These are phyloP conservation scores for Phyllosticta citrichinensis DNA, from an alignment of 2,329 filamentous ascomycete genomes.

Conservation along the genomic window DNA sequence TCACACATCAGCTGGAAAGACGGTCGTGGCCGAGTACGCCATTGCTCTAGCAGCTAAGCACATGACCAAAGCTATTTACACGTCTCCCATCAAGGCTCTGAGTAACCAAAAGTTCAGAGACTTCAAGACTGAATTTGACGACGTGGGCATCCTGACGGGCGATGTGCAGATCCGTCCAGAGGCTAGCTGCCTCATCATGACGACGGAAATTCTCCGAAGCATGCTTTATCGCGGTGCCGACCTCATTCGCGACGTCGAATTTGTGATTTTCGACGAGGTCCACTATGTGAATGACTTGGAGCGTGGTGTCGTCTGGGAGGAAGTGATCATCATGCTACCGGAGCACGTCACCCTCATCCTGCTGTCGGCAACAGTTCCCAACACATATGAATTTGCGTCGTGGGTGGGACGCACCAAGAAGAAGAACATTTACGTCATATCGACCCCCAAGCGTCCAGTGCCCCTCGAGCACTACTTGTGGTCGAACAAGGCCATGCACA, in stretches of 20 bases:
- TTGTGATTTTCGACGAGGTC: constrained; percentile 97
- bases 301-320: constrained; percentile 96
- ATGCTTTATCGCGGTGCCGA: constrained; percentile 97
- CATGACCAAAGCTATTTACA: constrained; percentile 99
- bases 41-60: constrained; percentile 95
- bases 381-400: constrained; percentile 94
- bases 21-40: constrained; percentile 94
- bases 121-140: constrained; percentile 80
- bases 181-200: constrained; percentile 98
- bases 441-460: constrained; percentile 87
- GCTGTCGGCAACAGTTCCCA: constrained; percentile 91
- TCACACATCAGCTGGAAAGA: constrained; percentile 96
- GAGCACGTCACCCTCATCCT: constrained; percentile 94
- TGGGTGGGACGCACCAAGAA: constrained; percentile 98
- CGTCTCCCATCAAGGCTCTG: constrained; percentile 93
- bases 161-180: constrained; percentile 98
- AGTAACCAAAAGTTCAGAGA: constrained; percentile 99
- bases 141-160: constrained; percentile 92
- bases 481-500: constrained; percentile 85
- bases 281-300: constrained; percentile 97
- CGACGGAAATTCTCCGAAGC: constrained; percentile 91
- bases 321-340: constrained; percentile 98
- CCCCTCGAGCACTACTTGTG: constrained; percentile 94
- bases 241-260: constrained; percentile 92
- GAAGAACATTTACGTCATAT: constrained; percentile 98